Evolutionary conservation across 306 rosid species (phyloP), one percentile per base, ranked within the genome.

Genomic region (Lathyrus aphaca): DNA sequence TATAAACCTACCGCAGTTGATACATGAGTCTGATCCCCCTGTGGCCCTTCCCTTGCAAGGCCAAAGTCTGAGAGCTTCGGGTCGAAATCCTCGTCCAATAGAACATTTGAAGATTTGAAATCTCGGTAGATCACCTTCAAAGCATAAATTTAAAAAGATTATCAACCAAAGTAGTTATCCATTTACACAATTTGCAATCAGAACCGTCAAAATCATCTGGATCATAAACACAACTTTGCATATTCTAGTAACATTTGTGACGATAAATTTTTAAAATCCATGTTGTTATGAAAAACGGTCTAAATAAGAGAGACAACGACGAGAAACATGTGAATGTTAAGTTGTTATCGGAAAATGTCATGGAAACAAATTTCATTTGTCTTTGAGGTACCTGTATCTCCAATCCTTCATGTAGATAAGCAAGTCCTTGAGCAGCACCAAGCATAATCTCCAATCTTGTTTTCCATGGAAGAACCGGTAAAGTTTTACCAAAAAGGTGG

Each of bases 31-130:
- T 29, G 75, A 67, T 89, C 93, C 21, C 96, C 99, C 13, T 77
- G 79, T 12, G 99, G 99, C 12, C 99, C 99, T 83, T 95, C 99
- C 82, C 99, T 86, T 10, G 99, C 99, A 71, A 95, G 97, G 67
- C 99, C 99, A 15, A 95, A 95, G 74, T 95, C 99, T 27, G 99
- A 95, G 51, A 95, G 97, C 85, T 91, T 95, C 16, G 99, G 83
- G 45, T 71, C 76, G 68, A 95, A 95, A 59, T 87, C 46, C 67
- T 13, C 76, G 39, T 89, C 95, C 84, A 95, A 55, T 12, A 95
- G 86, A 56, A 95, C 96, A 46, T 95, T 95, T 13, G 99, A 95
- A 45, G 95, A 82, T 79, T 95, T 95, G 82, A 95, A 95, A 84
- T 95, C 99, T 44, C 99, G 87, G 80, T 84, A 91, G 72, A 95